phyloP scores from a whole-genome alignment of 2,329 filamentous ascomycete species.

The Tolypocladium inflatum region DNA sequence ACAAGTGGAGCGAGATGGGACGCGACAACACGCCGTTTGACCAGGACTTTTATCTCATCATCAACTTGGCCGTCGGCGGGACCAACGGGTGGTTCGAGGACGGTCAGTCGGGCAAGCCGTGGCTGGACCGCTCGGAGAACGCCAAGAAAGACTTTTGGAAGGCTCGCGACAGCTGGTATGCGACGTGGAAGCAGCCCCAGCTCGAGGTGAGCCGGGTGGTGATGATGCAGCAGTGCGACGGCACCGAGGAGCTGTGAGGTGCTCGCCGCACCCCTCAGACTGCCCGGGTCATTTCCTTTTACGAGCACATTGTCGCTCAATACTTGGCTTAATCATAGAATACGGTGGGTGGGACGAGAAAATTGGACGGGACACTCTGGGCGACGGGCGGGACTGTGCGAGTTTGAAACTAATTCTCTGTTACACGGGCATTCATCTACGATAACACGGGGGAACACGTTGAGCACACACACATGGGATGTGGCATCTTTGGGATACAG shows the following conservation, averaged over 20 bases:
- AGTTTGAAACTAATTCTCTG: neutral
- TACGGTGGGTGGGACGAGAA: neutral
- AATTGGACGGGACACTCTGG: neutral
- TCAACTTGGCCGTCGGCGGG: constrained; percentile 67
- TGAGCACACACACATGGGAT: neutral
- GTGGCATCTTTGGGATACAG: neutral
- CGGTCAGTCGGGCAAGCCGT: constrained; percentile 62
- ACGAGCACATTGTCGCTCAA: neutral
- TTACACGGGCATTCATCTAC: neutral
- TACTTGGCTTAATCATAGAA: neutral
- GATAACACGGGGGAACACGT: neutral
- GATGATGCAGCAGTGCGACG: constrained; percentile 63
- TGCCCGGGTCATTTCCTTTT: neutral
- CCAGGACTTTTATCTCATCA: constrained; percentile 63
- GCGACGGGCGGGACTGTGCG: neutral
- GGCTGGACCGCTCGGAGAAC: constrained; percentile 58
- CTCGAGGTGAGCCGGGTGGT: constrained; percentile 62
- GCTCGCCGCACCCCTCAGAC: neutral
- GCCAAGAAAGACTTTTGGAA: constrained; percentile 73
- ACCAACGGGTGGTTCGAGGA: constrained; percentile 83
- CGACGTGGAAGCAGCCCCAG: constrained; percentile 61
- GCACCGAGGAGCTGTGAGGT: constrained; percentile 39
- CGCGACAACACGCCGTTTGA: constrained; percentile 63
- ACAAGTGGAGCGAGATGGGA: constrained; percentile 56
- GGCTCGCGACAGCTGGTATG: constrained; percentile 52